phyloP scores from a whole-genome alignment of 2,329 filamentous ascomycete species.

The Tolypocladium ovalisporum region DNA sequence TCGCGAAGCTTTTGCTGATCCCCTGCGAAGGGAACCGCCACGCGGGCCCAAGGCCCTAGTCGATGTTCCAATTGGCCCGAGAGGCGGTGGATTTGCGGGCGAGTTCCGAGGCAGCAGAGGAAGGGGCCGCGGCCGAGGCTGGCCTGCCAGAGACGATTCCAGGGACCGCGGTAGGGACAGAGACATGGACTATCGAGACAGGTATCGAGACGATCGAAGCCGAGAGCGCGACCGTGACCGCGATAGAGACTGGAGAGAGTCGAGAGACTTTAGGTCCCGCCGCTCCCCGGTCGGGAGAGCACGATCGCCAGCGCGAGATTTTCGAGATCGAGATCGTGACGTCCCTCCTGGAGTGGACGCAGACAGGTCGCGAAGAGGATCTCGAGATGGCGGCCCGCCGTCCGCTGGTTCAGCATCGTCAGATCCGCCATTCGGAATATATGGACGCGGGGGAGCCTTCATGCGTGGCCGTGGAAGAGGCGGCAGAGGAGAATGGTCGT shows the following conservation, averaged over 20 bases:
- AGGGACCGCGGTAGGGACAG: slow-evolving; percentile 49
- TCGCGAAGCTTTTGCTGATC: slow-evolving; percentile 46
- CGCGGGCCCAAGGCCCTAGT: slow-evolving; percentile 71
- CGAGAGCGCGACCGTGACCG: slow-evolving; percentile 47
- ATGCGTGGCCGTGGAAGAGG: slow-evolving; percentile 42
- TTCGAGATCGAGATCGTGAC: slow-evolving; percentile 48
- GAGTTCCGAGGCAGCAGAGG: slow-evolving; percentile 46
- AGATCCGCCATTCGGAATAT: slow-evolving; percentile 48
- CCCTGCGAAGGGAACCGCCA: slow-evolving; percentile 57
- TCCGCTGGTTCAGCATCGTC: slow-evolving; percentile 62
- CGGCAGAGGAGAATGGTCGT: slow-evolving; percentile 27
- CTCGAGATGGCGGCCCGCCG: slow-evolving; percentile 57
- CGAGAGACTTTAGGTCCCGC: slow-evolving; percentile 29
- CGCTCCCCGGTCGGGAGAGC: slow-evolving; percentile 49
- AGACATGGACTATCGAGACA: slow-evolving; percentile 47
- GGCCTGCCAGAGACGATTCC: slow-evolving; percentile 48
- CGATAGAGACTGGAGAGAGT: slow-evolving; percentile 37
- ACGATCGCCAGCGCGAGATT: slow-evolving; percentile 58
- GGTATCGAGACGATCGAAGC: slow-evolving; percentile 49
- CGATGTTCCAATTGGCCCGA: slow-evolving; percentile 56
- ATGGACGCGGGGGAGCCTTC: slow-evolving; percentile 45
- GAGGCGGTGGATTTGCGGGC: slow-evolving; percentile 54
- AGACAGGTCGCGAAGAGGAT: slow-evolving; percentile 55
- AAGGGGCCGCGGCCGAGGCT: slow-evolving; percentile 47
- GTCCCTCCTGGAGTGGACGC: slow-evolving; percentile 53